Conservation (phyloP, 148 eudicot genomes). For the Cornus kousa region DNA sequence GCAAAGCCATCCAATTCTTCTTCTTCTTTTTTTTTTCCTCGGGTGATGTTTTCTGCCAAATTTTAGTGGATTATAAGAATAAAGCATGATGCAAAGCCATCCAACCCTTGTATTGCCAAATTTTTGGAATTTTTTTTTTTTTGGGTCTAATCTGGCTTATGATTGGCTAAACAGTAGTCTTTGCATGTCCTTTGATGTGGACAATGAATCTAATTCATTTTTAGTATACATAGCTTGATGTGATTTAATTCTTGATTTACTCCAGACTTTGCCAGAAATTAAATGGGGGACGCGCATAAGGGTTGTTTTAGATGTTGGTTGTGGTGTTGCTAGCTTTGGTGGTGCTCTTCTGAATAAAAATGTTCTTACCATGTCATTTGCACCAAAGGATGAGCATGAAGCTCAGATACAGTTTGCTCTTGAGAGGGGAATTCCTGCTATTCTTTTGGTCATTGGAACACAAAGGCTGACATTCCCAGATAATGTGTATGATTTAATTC, state of each 20-base stretch:
- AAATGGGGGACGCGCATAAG: slow-evolving; percentile 85
- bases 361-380: slow-evolving; percentile 95
- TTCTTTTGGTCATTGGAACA: slow-evolving; percentile 90
- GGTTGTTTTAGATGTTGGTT: slow-evolving; percentile 94
- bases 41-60: no score
- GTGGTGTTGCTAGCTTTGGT: slow-evolving; percentile 99
- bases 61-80: no score
- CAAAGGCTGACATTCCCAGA: slow-evolving; percentile 95
- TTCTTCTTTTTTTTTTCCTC: no score
- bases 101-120: not conserved
- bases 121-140: not conserved
- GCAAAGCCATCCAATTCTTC: no score
- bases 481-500: slow-evolving; percentile 81
- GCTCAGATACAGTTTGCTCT: slow-evolving; percentile 99
- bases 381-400: slow-evolving; percentile 97
- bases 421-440: slow-evolving; percentile 95
- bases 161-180: not conserved
- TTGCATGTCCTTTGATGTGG: slow-evolving; percentile 11
- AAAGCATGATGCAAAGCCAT: no score
- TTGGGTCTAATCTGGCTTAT: not conserved
- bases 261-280: slow-evolving; percentile 67
- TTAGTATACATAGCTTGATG: not conserved
- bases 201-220: not conserved
- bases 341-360: slow-evolving; percentile 82
- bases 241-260: slow-evolving; percentile 7